phyloP scores from a whole-genome alignment of 2,329 filamentous ascomycete species.

The Neofusicoccum kwambonambiense region DNA sequence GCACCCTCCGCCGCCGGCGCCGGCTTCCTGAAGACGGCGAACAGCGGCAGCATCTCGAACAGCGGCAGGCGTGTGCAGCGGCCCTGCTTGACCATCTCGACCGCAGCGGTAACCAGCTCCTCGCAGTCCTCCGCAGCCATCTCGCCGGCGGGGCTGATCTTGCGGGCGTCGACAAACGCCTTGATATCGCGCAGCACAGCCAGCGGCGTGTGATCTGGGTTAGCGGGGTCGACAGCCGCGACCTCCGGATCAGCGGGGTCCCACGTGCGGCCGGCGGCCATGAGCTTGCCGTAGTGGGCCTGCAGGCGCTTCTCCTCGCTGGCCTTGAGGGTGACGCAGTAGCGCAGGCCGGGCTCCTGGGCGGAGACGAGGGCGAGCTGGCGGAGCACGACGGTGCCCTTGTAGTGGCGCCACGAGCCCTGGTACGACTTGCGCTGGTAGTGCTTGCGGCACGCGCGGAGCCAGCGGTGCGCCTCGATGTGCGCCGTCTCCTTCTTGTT shows the following conservation, averaged over 20 bases:
- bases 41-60: slow-evolving; percentile 16
- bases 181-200: slow-evolving; percentile 32
- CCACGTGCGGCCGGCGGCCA: slow-evolving; percentile 22
- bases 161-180: slow-evolving; percentile 14
- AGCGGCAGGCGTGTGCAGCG: not conserved
- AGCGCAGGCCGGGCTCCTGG: slow-evolving; percentile 31
- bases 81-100: not conserved
- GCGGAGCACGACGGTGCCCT: slow-evolving; percentile 32
- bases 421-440: slow-evolving; percentile 42
- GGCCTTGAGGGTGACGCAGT: slow-evolving; percentile 35
- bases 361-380: slow-evolving; percentile 34
- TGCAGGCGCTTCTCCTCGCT: slow-evolving; percentile 35
- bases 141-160: slow-evolving; percentile 26
- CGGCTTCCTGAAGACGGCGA: not conserved
- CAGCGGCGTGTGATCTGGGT: slow-evolving; percentile 35
- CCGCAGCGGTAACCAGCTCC: slow-evolving; percentile 20
- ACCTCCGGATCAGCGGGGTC: slow-evolving; percentile 22
- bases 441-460: slow-evolving; percentile 40
- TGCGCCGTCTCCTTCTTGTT: slow-evolving; percentile 36
- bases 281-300: slow-evolving; percentile 26
- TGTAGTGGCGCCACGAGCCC: slow-evolving; percentile 35
- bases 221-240: slow-evolving; percentile 20
- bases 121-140: slow-evolving; percentile 22
- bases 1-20: not conserved
- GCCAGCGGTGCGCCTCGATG: slow-evolving; percentile 28